Evolutionary conservation across 2,329 filamentous ascomycete genomes (phyloP), one percentile per base, ranked within the genome.

Genomic region (Bipolaris gigantea): DNA sequence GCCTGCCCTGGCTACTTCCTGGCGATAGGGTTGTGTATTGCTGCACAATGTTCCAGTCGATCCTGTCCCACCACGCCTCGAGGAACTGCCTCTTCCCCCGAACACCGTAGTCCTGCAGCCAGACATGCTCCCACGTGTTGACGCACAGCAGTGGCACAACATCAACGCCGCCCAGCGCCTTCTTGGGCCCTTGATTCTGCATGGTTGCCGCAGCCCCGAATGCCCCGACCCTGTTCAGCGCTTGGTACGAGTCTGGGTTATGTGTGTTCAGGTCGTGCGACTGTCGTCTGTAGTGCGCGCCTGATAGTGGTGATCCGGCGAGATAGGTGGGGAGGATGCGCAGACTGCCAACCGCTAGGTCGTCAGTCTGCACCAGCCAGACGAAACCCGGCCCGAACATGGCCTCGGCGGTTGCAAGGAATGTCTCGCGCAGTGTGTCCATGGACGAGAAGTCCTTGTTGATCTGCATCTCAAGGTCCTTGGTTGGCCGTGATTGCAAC

Each of bases 371-470:
- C 67, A 97, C 89, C 57, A 99, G 87, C 94, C 94, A 99, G 72
- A 97, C 89, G 77, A 95, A 97, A 61, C 94, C 94, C 0, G 93
- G 92, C 50, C 93, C 94, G 79, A 99, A 97, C 92, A 97, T 97
- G 78, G 86, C 84, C 63, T 85, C 82, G 54, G 93, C 93, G 36
- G 89, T 95, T 61, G 87, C 80, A 69, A 94, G 76, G 76, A 99
- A 86, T 73, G 94, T 89, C 65, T 82, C 81, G 71, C 86, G 86
- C 55, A 99, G 85, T 27, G 89, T 92, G 61, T 95, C 89, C 65
- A 95, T 80, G 66, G 88, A 91, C 71, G 89, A 88, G 79, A 96
- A 97, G 67, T 85, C 85, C 62, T 79, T 77, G 66, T 84, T 80
- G 64, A 97, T 85, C 52, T 83, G 80, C 53, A 70, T 62, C 76